Evolutionary conservation across 1,284 basidiomycete species (phyloP).

Genomic region (Sanghuangporus baumii): DNA sequence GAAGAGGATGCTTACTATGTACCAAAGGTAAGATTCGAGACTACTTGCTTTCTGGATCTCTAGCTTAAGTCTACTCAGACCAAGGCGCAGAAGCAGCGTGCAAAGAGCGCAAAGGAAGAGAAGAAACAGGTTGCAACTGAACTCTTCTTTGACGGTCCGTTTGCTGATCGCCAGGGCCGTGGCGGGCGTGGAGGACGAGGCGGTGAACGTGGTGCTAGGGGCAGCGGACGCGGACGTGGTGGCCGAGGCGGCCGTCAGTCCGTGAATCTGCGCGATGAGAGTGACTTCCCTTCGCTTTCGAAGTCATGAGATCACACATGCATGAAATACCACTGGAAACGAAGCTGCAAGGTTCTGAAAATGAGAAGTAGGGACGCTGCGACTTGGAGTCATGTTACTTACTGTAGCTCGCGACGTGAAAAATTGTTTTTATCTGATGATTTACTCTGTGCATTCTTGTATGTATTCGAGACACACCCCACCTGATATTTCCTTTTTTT

Average conservation of each 20-base stretch:
- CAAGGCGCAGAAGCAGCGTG: constrained; percentile 57
- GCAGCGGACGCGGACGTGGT: constrained; percentile 37
- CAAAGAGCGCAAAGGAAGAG: constrained; percentile 61
- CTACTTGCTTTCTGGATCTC: neutral
- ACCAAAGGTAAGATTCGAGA: constrained; percentile 52
- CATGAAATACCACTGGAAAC: neutral
- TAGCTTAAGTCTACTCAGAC: constrained; percentile 31
- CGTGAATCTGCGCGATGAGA: constrained; percentile 71
- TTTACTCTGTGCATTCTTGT: constrained; percentile 16
- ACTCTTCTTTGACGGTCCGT: constrained; percentile 41
- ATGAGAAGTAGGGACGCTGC: neutral
- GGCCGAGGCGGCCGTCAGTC: constrained; percentile 31
- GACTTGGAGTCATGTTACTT: neutral
- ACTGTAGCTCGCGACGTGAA: constrained; percentile 3
- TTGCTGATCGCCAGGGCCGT: constrained; percentile 58
- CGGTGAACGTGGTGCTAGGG: constrained; percentile 30
- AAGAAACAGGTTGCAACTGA: constrained; percentile 77
- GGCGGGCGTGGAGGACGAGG: constrained; percentile 33
- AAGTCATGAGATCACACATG: neutral
- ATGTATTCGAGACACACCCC: constrained; percentile 15
- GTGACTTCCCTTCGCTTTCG: constrained; percentile 75
- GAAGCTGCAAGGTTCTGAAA: neutral
- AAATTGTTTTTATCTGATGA: constrained; percentile 8
- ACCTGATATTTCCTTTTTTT: constrained; percentile 3
- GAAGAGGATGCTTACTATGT: constrained; percentile 66